Evolutionary conservation across 129 eudicot species (phyloP), one percentile per base, ranked within the genome.

Genomic region (Flaveria linearis): DNA sequence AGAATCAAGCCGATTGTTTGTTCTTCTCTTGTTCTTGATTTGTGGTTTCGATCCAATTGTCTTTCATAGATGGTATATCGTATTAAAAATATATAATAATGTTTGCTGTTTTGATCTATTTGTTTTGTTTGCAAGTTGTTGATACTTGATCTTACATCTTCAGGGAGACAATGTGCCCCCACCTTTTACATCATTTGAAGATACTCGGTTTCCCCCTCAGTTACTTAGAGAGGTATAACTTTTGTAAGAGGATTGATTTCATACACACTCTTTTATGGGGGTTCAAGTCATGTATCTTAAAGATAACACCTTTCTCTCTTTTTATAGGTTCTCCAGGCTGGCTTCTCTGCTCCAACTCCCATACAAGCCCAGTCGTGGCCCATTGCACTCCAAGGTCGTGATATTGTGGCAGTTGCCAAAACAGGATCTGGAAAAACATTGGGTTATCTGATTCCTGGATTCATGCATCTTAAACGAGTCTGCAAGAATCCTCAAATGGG

Each of bases 361-460:
- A 94, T 94, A 53, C 98, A 94, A 87, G 98, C 98, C 17, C 98
- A 94, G 28, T 94, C 98, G 64, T 94, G 98, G 98, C 98, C 98
- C 25, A 81, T 94, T 86, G 98, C 98, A 30, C 83, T 94, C 63
- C 97, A 86, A 83, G 86, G 85, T 60, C 93, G 91, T 30, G 98
- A 94, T 73, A 87, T 94, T 36, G 98, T 94, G 63, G 98, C 97
- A 46, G 83, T 94, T 82, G 98, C 98, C 26, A 94, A 89, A 83
- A 94, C 98, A 5, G 99, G 99, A 14, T 95, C 97, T 2, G 99
- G 99, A 46, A 95, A 95, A 72, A 95, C 99, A 2, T 83, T 94
- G 84, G 98, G 98, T 43, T 94, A 90, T 80, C 74, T 94, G 82
- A 74, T 94, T 82, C 98, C 98, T 68, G 93, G 96, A 23, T 94